Evolutionary conservation across 2,329 filamentous ascomycete species (phyloP).

Genomic region (Alternaria tenuissima): DNA sequence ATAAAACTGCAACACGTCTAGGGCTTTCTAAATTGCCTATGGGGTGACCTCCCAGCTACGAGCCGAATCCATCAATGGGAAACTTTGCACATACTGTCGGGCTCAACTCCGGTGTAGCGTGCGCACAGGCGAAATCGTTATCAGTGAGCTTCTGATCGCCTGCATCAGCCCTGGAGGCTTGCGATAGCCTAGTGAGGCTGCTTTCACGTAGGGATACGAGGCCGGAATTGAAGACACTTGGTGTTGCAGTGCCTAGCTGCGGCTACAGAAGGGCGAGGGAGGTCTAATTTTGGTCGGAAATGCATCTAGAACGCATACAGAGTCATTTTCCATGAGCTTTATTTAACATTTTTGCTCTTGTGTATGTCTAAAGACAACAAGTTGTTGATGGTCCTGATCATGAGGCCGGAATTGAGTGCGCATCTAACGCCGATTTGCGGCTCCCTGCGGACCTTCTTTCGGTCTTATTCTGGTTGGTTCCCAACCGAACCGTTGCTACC

Average conservation of each 20-base stretch:
- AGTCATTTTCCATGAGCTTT: not conserved
- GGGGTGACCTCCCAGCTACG: not conserved
- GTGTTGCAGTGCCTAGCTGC: not conserved
- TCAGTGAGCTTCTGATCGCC: not conserved
- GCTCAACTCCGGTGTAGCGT: not conserved
- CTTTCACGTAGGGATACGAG: slow-evolving; percentile 1
- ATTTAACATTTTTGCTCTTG: not conserved
- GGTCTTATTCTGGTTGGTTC: slow-evolving; percentile 21
- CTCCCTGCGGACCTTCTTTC: slow-evolving; percentile 14
- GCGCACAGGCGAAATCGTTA: not conserved
- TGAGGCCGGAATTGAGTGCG: slow-evolving; percentile 8
- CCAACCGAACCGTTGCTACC: slow-evolving; percentile 7
- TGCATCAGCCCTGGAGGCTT: not conserved
- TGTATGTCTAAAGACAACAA: not conserved
- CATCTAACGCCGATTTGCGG: slow-evolving; percentile 10
- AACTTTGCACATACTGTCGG: not conserved
- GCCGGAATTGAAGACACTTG: slow-evolving; percentile 9
- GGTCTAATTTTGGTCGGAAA: not conserved
- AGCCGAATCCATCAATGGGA: not conserved
- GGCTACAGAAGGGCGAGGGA: not conserved
- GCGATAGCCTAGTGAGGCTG: not conserved
- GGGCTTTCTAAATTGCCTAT: not conserved
- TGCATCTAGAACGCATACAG: too few species aligned
- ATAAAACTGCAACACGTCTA: not conserved
- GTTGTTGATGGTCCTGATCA: not conserved